A percentile compares a stretch with the other conserved stretches of the same genome.
Evolutionary conservation across 208 protist species (phyloP).

Genomic region (Herpetomonas samuelpessoai): DNA sequence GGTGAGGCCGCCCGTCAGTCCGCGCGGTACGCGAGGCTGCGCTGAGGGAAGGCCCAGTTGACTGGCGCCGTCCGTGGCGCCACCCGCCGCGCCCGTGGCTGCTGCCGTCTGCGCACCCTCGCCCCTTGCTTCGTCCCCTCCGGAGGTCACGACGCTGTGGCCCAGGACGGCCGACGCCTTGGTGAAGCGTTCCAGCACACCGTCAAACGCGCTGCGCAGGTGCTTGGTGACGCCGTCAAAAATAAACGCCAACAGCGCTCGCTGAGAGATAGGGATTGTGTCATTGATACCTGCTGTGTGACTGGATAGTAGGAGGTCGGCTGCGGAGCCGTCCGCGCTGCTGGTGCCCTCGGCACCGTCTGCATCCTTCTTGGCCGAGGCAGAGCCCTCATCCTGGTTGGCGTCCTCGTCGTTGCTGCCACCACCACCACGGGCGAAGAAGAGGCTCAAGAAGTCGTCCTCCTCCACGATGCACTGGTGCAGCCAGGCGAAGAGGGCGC

Average conservation of each 20-base stretch:
- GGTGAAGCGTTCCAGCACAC: slow-evolving; percentile 56
- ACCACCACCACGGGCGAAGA: slow-evolving; percentile 21
- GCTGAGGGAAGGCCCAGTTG: background rate
- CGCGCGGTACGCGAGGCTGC: background rate
- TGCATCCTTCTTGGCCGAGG: too few species aligned
- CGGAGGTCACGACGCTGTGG: slow-evolving; percentile 8
- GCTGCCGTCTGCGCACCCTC: background rate
- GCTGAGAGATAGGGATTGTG: slow-evolving; percentile 13
- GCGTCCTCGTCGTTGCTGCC: background rate
- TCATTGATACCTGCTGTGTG: slow-evolving; percentile 6
- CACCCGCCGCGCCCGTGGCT: background rate
- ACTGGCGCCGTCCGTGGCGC: background rate
- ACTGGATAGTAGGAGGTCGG: background rate
- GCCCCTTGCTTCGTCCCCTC: background rate
- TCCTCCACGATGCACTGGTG: slow-evolving; percentile 84
- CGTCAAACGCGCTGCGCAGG: slow-evolving; percentile 52
- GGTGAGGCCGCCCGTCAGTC: slow-evolving; percentile 24
- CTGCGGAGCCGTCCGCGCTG: background rate
- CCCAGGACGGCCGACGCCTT: slow-evolving; percentile 27
- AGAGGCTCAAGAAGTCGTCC: slow-evolving; percentile 59
- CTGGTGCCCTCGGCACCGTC: too few species aligned
- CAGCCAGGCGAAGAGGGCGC: slow-evolving; percentile 80
- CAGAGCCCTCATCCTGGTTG: background rate
- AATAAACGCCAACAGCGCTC: slow-evolving; percentile 38
- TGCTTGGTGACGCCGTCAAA: slow-evolving; percentile 77